Evolutionary conservation across 148 eudicot species (phyloP), one percentile per base, ranked within the genome.

Genomic region (Talinum fruticosum): DNA sequence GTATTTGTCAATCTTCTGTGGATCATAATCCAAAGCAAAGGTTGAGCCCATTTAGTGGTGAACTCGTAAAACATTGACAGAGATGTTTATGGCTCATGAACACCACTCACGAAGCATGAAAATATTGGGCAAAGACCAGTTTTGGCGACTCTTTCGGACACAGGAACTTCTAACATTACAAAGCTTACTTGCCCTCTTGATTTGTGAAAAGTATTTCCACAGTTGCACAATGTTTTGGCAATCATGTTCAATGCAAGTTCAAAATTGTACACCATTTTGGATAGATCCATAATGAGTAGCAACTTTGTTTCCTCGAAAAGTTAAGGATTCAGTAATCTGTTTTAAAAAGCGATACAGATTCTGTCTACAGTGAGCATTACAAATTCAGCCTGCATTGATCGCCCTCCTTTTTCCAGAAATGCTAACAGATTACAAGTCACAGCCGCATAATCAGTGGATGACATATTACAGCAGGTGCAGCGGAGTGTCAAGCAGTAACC

Each of bases 201-300:
- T 36, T 70, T 54, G 62, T 54, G 5, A 19, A 54, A 33, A n/a
- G 18, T 10, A 37, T 37, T 69, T 16, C 10, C 30, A 69, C 51
- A 37, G 74, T 14, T 47, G 16, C 72, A 70, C 73, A 70, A 72
- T 72, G 74, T 47, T 36, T 24, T 34, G 38, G 30, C 47, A 69
- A 5, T 72, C 8, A 14, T 45, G 59, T 16, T 47, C 18, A 47
- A 29, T 28, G 8, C 59, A 72, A 3, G 28, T 13, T 49, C 7
- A 32, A 29, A 16, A 18, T 41, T 72, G 30, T 29, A 68, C 38
- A 47, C 74, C 47, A 28, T 47, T 30, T 72, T 72, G 74, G 34
- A 38, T 26, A 10, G 14, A 68, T 8, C 28, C 64, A 37, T 10
- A 47, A 10, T 47, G 14, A 47, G 53, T 19, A 49, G 15, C 16